A percentile compares a stretch with the other conserved stretches of the same genome.
Conservation (phyloP, 2,329 filamentous ascomycete genomes). For the Drechslera avenae region DNA sequence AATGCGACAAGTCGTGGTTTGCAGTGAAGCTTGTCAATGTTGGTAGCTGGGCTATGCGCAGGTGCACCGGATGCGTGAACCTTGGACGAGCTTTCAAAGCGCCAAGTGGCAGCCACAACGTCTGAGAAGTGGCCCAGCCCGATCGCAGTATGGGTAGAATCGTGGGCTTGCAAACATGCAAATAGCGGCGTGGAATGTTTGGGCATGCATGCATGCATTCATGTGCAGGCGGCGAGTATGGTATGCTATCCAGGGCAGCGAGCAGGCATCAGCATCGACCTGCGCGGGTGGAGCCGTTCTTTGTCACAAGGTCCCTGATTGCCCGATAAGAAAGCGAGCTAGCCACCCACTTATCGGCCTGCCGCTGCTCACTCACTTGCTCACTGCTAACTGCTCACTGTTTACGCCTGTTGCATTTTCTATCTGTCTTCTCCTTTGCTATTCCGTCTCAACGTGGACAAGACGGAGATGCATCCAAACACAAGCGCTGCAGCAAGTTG, state of each 20-base stretch:
- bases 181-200: neutral
- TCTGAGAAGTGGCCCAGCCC: constrained; percentile 5
- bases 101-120: constrained; percentile 31
- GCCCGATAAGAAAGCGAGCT: constrained; percentile 25
- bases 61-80: constrained; percentile 27
- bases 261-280: constrained; percentile 19
- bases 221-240: neutral
- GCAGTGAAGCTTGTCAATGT: constrained; percentile 12
- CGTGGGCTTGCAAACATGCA: neutral
- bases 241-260: neutral
- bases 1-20: constrained; percentile 1
- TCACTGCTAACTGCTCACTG: too few relatives aligned
- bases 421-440: neutral
- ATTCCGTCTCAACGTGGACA: too few relatives aligned
- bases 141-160: constrained; percentile 5
- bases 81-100: constrained; percentile 14
- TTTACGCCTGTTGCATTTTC: neutral
- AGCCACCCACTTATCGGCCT: constrained; percentile 1
- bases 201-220: neutral
- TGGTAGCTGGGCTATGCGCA: constrained; percentile 5
- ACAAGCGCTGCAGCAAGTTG: neutral
- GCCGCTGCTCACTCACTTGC: too few relatives aligned
- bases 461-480: neutral
- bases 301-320: constrained; percentile 19
- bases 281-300: constrained; percentile 24